Percentiles rank a stretch among this genome's conserved stretches.
phyloP scores from a whole-genome alignment of 345 rosid species.

The Anacardium occidentale region DNA sequence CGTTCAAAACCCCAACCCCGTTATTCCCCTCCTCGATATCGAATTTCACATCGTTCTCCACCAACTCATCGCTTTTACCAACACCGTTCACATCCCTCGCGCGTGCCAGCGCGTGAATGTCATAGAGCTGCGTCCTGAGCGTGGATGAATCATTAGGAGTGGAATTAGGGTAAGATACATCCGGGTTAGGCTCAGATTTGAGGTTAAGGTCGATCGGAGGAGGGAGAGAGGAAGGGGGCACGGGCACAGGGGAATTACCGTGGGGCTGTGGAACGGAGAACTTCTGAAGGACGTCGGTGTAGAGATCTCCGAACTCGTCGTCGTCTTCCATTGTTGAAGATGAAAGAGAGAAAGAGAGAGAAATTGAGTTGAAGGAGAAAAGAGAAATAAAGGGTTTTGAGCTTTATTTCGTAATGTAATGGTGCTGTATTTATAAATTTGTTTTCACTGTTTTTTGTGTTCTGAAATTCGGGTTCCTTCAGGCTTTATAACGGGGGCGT shows the following conservation, averaged over 20 bases:
- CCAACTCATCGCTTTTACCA: slow-evolving; percentile 28
- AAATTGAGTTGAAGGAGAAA: background rate
- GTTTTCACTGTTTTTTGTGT: background rate
- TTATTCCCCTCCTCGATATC: slow-evolving; percentile 75
- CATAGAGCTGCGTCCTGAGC: slow-evolving; percentile 11
- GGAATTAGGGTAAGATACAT: slow-evolving; percentile 11
- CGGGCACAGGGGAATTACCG: slow-evolving; percentile 26
- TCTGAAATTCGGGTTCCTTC: background rate
- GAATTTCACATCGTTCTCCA: slow-evolving; percentile 51
- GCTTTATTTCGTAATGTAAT: background rate
- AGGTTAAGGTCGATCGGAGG: slow-evolving; percentile 68
- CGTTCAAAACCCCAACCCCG: slow-evolving; percentile 21
- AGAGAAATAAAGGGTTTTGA: slow-evolving; percentile 19
- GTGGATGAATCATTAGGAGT: slow-evolving; percentile 3
- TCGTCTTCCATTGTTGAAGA: slow-evolving; percentile 75
- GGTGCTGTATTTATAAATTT: too few species aligned
- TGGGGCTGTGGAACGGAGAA: slow-evolving; percentile 34
- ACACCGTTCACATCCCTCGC: background rate
- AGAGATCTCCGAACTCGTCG: slow-evolving; percentile 99
- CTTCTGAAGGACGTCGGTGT: slow-evolving; percentile 74
- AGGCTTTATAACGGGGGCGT: too few species aligned
- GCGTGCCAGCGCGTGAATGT: background rate
- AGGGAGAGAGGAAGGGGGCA: slow-evolving; percentile 23
- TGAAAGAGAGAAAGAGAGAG: background rate
- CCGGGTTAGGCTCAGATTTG: slow-evolving; percentile 23